Evolutionary conservation across 1,284 basidiomycete species (phyloP).

Genomic region (Heliocybe sulcata): DNA sequence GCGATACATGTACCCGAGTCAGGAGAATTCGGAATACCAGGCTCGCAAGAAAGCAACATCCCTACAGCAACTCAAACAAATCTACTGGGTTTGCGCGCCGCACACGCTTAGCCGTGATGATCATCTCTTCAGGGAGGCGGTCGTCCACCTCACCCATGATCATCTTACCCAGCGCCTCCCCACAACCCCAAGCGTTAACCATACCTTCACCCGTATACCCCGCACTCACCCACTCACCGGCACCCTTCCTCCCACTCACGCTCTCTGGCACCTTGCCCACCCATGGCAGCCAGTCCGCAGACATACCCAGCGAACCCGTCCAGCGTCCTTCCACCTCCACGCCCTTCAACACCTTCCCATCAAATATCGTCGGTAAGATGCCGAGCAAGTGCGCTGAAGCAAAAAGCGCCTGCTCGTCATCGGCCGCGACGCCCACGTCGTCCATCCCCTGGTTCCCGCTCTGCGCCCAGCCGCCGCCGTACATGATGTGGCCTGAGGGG

Average conservation of each 20-base stretch:
- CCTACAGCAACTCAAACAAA: not conserved
- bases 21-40: not conserved
- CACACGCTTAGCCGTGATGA: not conserved
- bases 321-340: not conserved
- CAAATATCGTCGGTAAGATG: not conserved
- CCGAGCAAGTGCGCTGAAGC: not conserved
- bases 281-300: not conserved
- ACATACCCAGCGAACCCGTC: not conserved
- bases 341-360: not conserved
- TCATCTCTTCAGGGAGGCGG: not conserved
- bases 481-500: not conserved
- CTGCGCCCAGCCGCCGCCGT: not conserved
- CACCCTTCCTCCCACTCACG: not conserved
- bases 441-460: not conserved
- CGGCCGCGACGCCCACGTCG: not conserved
- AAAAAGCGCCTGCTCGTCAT: not conserved
- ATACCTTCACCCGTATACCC: constrained; percentile 26
- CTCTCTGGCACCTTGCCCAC: not conserved
- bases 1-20: not conserved
- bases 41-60: not conserved
- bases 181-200: constrained; percentile 27
- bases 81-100: not conserved
- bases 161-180: constrained; percentile 25
- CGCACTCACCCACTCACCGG: constrained; percentile 9
- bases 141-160: constrained; percentile 15